Base-by-base conservation (phyloP, 75 land plant species). In the Pseudotsuga menziesii region DNA sequence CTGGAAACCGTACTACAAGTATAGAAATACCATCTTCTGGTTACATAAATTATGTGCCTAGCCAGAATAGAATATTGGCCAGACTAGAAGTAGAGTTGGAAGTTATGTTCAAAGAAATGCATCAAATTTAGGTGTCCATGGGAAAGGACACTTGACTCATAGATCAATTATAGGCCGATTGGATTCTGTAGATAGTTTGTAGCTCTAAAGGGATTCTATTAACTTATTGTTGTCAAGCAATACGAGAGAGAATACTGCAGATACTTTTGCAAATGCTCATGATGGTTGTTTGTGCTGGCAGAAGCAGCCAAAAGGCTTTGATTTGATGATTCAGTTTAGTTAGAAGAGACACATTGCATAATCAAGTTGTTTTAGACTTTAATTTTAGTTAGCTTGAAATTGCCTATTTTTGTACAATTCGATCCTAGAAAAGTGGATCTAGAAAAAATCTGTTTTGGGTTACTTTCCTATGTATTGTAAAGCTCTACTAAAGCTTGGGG, bases 41-140 rank as follows among this genome's bases (percentile, higher is more conserved):
- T 36, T 39, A 36, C n/a, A 69, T n/a, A 41, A 69, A 69, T 22
- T 36, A 69, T n/a, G 48, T 35, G n/a, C 5, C 54, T 19, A n/a
- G 54, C 72, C 44, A 69, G 19, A 69, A 69, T 23, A 35, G 23
- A n/a, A 69, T 25, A 69, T 41, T 69, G 54, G 54, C 22, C 72
- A 19, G 52, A 69, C 48, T 41, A 23, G 72, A 69, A 69, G 72
- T 44, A 69, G 72, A 69, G n/a, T 69, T 69, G 14, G 8, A 19
- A 39, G 3, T 41, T n/a, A 52, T 69, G 32, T 39, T 41, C 20
- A 19, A 44, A 69, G 72, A 69, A 36, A 69, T 69, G 48, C 54
- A 39, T 69, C 54, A 69, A 69, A 3, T 41, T 6, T 69, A 69
- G 72, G 72, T 22, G 20, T 44, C 19, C 2, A n/a, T 69, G 4